phyloP scores from a whole-genome alignment of 2,329 filamentous ascomycete species.

The Cladosporium sp. region DNA sequence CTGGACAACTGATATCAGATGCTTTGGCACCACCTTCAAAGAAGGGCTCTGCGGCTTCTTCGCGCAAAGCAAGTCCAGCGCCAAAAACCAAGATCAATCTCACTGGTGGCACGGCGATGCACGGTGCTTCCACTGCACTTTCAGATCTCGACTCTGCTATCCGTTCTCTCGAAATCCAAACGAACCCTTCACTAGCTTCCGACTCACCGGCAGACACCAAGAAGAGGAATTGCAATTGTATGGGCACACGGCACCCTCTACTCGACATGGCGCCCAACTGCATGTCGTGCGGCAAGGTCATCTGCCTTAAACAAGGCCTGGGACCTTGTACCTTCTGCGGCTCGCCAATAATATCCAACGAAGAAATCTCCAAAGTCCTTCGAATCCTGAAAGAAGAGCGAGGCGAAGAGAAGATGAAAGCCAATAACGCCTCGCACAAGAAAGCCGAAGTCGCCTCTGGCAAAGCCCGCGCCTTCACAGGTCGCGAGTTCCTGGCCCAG shows the following conservation, averaged over 20 bases:
- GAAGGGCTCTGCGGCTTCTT: slow-evolving; percentile 43
- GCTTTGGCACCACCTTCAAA: slow-evolving; percentile 40
- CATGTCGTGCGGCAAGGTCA: slow-evolving; percentile 85
- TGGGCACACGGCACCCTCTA: slow-evolving; percentile 80
- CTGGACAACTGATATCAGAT: slow-evolving; percentile 81
- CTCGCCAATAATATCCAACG: slow-evolving; percentile 63
- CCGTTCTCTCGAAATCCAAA: slow-evolving; percentile 81
- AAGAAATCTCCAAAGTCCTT: slow-evolving; percentile 82
- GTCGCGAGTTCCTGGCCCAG: slow-evolving; percentile 33
- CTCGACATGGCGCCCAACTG: slow-evolving; percentile 93
- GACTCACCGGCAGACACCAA: slow-evolving; percentile 47
- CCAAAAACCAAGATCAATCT: slow-evolving; percentile 65
- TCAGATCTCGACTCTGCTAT: slow-evolving; percentile 73
- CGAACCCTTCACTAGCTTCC: slow-evolving; percentile 65
- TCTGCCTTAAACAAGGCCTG: slow-evolving; percentile 89
- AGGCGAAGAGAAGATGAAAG: slow-evolving; percentile 78
- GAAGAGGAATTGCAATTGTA: slow-evolving; percentile 76
- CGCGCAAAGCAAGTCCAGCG: slow-evolving; percentile 48
- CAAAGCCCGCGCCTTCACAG: slow-evolving; percentile 33
- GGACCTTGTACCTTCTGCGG: slow-evolving; percentile 92
- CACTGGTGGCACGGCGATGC: slow-evolving; percentile 75
- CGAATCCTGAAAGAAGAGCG: slow-evolving; percentile 77
- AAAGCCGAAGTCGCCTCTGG: slow-evolving; percentile 58
- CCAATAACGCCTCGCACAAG: slow-evolving; percentile 67
- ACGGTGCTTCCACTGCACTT: slow-evolving; percentile 70